Evolutionary conservation across 2,329 filamentous ascomycete species (phyloP), one percentile per base, ranked within the genome.

Genomic region (Samsoniella hepiali): DNA sequence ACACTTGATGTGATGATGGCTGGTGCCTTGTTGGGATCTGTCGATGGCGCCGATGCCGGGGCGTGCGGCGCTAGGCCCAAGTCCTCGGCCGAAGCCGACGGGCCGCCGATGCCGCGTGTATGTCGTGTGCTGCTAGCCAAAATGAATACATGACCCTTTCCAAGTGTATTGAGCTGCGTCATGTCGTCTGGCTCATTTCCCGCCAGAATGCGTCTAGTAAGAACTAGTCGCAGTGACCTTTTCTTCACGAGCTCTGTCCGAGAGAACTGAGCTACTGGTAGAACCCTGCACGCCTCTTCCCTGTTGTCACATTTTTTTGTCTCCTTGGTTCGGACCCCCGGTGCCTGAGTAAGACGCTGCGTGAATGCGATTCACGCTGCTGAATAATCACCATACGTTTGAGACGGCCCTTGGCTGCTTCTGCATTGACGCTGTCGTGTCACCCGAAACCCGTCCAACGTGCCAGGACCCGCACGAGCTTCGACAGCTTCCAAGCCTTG

Each of bases 41-140:
- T 40, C 10, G 11, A 40, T 38, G 13, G 38, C 38, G 38, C 13
- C 38, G 13, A 17, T 40, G 38, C 3, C 38, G 11, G 13, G 38
- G 11, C 13, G 22, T 22, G 38, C 38, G 38, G 38, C 38, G 38
- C 38, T 40, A 40, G 38, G 45, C 49, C 22, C 22, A 22, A 22
- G 22, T 22, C 22, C 22, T 51, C 51, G 51, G 51, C 32, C 51
- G 34, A 55, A 38, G 51, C 51, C 51, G 51, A 55, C 51, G 51
- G 51, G n/a, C 51, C 32, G 51, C 34, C 51, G 51, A 55, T 55
- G 34, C 34, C 32, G 22, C 22, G 32, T 40, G 44, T 27, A 27
- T 17, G 22, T 27, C 22, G 27, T 22, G 11, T 27, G 22, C 10
- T 17, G 2, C 29, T 7, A 29, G 13, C 5, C 47, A 15, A 50